Evolutionary conservation across 75 land plant species (phyloP).

Genomic region (Adiantum capillusveneris): DNA sequence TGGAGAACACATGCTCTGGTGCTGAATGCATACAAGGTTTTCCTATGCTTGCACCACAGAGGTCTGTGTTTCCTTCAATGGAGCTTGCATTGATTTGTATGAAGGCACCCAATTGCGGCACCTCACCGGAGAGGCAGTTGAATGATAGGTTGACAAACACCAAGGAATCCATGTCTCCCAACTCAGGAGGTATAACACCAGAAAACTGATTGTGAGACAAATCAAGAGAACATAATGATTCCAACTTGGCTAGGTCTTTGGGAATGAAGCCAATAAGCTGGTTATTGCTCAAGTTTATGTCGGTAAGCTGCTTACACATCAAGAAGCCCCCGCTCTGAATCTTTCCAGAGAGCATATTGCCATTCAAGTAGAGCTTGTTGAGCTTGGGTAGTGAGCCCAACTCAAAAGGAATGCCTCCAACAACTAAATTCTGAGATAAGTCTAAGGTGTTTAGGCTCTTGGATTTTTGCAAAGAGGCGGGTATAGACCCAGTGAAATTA

Average conservation of each 20-base stretch:
- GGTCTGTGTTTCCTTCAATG: constrained; percentile 48
- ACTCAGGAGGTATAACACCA: constrained; percentile 44
- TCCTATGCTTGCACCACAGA: constrained; percentile 25
- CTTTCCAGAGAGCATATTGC: constrained; percentile 40
- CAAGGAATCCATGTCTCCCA: constrained; percentile 37
- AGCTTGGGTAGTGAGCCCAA: constrained; percentile 39
- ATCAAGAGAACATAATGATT: constrained; percentile 29
- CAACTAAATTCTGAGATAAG: constrained; percentile 21
- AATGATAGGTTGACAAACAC: constrained; percentile 55
- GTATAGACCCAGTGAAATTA: constrained; percentile 17
- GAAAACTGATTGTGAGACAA: constrained; percentile 43
- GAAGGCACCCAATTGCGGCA: constrained; percentile 45
- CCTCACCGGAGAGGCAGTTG: constrained; percentile 47
- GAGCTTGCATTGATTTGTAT: constrained; percentile 34
- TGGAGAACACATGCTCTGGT: constrained; percentile 4
- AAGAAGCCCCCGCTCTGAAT: constrained; percentile 27
- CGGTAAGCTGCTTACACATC: constrained; percentile 25
- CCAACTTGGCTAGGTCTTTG: constrained; percentile 16
- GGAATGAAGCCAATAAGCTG: constrained; percentile 37
- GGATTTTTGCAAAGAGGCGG: constrained; percentile 10
- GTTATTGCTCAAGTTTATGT: constrained; percentile 40
- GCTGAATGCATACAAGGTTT: constrained; percentile 24
- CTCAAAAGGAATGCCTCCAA: constrained; percentile 20
- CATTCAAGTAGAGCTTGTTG: constrained; percentile 23
- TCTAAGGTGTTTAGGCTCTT: constrained; percentile 13